A percentile compares a stretch with the other conserved stretches of the same genome.
phyloP scores from a whole-genome alignment of 202 grass and related monocot species.

The Bolboschoenoplectus hybrid region DNA sequence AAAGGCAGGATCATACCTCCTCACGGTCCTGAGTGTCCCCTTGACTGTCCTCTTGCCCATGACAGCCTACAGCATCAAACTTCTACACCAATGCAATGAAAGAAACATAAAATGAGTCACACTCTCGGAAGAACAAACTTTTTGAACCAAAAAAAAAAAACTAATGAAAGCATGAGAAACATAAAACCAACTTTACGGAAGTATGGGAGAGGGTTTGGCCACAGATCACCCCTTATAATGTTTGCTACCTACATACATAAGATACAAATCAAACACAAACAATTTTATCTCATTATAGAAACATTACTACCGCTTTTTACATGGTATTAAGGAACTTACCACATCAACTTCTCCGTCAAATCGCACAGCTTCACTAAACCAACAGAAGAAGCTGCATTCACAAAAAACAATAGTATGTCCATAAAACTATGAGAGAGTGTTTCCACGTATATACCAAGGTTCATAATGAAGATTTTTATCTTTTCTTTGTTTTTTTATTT shows the following conservation, averaged over 20 bases:
- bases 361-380: neutral
- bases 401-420: neutral
- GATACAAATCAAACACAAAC: neutral
- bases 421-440: neutral
- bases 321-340: slow-evolving; percentile 34
- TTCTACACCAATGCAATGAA: slow-evolving; percentile 45
- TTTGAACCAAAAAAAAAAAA: neutral
- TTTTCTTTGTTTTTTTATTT: neutral
- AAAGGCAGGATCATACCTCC: slow-evolving; percentile 44
- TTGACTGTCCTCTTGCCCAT: slow-evolving; percentile 43
- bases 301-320: neutral
- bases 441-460: neutral
- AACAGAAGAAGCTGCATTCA: slow-evolving; percentile 21
- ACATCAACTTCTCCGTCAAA: slow-evolving; percentile 11
- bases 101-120: slow-evolving; percentile 30
- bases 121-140: slow-evolving; percentile 20
- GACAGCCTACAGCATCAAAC: slow-evolving; percentile 54
- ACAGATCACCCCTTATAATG: slow-evolving; percentile 93
- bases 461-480: neutral
- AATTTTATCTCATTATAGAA: neutral
- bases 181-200: slow-evolving; percentile 73
- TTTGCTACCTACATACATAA: slow-evolving; percentile 70
- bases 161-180: neutral
- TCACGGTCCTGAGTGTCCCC: slow-evolving; percentile 49
- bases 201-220: slow-evolving; percentile 90